Percentiles rank a stretch among this genome's conserved stretches.
These are phyloP conservation scores for Pilobolus umbonatus DNA, from an alignment of 192 early-diverging fungal genomes.

Conservation along the genomic window DNA sequence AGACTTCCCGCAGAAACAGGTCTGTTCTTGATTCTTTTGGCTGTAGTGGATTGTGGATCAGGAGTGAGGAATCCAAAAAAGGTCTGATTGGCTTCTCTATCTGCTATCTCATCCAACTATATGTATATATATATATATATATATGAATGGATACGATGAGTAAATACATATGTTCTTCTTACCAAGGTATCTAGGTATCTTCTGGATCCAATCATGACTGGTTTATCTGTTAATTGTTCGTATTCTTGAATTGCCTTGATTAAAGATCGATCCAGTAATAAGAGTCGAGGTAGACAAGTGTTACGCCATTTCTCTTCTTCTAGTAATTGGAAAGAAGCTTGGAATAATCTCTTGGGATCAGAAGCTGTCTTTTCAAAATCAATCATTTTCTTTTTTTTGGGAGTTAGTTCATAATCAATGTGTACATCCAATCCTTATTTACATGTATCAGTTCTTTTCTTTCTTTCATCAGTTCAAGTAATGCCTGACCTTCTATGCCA, in stretches of 20 bases:
- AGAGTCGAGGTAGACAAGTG: conserved; percentile 66
- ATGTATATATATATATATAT: background rate
- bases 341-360: conserved; percentile 69
- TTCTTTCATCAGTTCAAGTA: conserved; percentile 41
- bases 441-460: conserved; percentile 47
- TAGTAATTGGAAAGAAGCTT: conserved; percentile 69
- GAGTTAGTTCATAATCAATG: background rate
- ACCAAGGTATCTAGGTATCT: conserved; percentile 30
- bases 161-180: conserved; percentile 4
- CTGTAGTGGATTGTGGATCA: conserved; percentile 10
- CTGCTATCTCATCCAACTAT: conserved; percentile 34
- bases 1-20: conserved; percentile 10
- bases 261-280: conserved; percentile 58
- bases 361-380: conserved; percentile 74
- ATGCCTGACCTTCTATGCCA: conserved; percentile 17
- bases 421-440: background rate
- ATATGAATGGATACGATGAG: background rate
- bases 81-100: conserved; percentile 33
- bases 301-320: conserved; percentile 83
- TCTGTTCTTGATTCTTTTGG: conserved; percentile 4
- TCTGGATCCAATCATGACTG: conserved; percentile 22
- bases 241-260: conserved; percentile 45
- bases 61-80: conserved; percentile 38
- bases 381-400: conserved; percentile 51
- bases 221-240: conserved; percentile 38